Percentiles rank a stretch among this genome's conserved stretches.
These are phyloP conservation scores for Isatis tinctoria DNA, from an alignment of 345 rosid genomes.

Conservation along the genomic window DNA sequence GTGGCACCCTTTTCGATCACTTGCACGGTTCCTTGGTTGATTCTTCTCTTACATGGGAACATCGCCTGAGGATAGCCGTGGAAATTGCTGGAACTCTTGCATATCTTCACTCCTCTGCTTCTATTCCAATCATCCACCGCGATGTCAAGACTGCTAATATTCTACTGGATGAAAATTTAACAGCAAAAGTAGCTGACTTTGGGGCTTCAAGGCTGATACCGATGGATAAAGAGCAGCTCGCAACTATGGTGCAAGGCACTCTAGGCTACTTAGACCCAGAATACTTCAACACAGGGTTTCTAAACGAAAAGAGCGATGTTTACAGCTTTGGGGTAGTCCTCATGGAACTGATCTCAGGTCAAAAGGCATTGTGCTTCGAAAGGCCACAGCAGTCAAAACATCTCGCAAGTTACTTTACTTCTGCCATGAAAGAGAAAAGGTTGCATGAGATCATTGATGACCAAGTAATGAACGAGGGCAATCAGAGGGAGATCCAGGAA, in stretches of 20 bases:
- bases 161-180: constrained; percentile 36
- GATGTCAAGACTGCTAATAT: constrained; percentile 49
- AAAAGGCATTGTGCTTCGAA: constrained; percentile 29
- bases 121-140: constrained; percentile 39
- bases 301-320: constrained; percentile 45
- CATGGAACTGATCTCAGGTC: constrained; percentile 31
- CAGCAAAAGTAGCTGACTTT: constrained; percentile 48
- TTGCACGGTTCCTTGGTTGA: constrained; percentile 15
- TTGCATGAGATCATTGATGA: background rate
- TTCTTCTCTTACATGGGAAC: constrained; percentile 30
- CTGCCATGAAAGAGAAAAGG: background rate
- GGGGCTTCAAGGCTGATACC: constrained; percentile 49
- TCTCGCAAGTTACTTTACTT: constrained; percentile 29
- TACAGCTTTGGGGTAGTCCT: constrained; percentile 51
- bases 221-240: constrained; percentile 26
- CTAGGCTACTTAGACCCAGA: constrained; percentile 45
- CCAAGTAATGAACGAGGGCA: background rate
- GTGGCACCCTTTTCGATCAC: constrained; percentile 31
- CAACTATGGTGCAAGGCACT: constrained; percentile 50
- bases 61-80: constrained; percentile 34
- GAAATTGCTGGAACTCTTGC: constrained; percentile 40
- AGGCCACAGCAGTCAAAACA: constrained; percentile 21
- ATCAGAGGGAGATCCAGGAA: background rate
- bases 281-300: constrained; percentile 23
- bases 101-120: constrained; percentile 43